These are phyloP conservation scores for Nakaseomyces kungkrabaensis DNA, from an alignment of 1,139 yeast species.

Conservation along the genomic window DNA sequence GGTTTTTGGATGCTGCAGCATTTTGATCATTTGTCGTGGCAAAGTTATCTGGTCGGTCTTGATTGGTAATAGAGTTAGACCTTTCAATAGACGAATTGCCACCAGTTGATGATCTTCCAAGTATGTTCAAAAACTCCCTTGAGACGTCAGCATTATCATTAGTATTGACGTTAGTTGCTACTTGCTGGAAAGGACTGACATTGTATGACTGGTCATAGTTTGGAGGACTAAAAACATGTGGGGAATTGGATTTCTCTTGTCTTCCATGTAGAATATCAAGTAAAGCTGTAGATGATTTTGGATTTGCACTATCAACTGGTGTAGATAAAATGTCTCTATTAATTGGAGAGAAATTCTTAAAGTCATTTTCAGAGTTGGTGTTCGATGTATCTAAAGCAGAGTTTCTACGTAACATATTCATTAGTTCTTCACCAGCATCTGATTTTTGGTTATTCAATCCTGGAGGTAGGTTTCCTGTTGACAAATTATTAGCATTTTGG, in stretches of 20 bases:
- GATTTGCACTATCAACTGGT: not conserved
- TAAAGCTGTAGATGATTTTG: not conserved
- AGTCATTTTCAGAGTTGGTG: not conserved
- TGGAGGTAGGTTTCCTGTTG: conserved; percentile 3
- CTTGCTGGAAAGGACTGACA: not conserved
- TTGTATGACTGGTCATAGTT: not conserved
- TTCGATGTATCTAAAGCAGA: conserved; percentile 3
- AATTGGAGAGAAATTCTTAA: not conserved
- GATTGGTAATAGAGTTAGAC: not conserved
- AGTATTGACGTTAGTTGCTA: not conserved
- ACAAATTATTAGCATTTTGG: not conserved
- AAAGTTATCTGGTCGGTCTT: not conserved
- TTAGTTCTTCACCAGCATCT: conserved; percentile 8
- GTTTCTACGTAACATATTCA: conserved; percentile 8
- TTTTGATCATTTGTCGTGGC: not conserved
- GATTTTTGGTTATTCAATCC: not conserved
- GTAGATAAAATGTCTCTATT: conserved; percentile 1
- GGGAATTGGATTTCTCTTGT: not conserved
- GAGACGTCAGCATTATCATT: not conserved
- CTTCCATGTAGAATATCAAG: not conserved
- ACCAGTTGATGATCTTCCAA: not conserved
- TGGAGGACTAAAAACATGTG: not conserved
- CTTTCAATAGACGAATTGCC: not conserved
- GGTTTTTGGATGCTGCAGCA: not conserved
- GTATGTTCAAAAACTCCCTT: not conserved